Percentiles rank a stretch among this genome's conserved stretches.
phyloP scores from a whole-genome alignment of 2,329 filamentous ascomycete species.

The Beauveria sp. region DNA sequence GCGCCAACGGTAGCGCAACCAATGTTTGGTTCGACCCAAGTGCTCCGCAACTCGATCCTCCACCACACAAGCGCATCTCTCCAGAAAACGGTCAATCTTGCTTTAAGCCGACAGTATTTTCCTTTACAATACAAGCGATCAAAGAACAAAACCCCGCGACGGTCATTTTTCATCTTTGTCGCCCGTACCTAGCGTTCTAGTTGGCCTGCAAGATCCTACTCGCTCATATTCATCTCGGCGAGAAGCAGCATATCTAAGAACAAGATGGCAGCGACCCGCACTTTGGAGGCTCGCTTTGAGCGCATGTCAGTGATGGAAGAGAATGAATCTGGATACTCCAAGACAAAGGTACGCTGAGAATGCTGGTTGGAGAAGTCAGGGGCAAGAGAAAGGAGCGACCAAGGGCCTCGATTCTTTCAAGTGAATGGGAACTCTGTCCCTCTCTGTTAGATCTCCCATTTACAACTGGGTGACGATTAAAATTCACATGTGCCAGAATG shows the following conservation, averaged over 20 bases:
- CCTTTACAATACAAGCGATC: not conserved
- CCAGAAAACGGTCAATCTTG: not conserved
- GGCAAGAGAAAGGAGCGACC: not conserved
- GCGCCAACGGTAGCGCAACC: conserved; percentile 2
- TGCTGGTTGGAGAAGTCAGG: not conserved
- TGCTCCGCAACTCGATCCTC: conserved; percentile 4
- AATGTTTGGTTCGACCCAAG: not conserved
- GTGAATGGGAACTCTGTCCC: not conserved
- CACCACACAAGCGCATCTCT: not conserved
- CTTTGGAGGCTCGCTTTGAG: conserved; percentile 82
- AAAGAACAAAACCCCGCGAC: not conserved
- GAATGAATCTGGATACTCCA: conserved; percentile 63
- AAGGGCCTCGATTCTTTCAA: not conserved
- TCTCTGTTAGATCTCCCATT: not conserved
- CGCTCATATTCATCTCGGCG: not conserved
- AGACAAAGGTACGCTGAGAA: conserved; percentile 63
- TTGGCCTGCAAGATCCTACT: not conserved
- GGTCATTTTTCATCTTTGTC: not conserved
- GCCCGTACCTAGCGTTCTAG: not conserved
- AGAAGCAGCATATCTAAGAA: not conserved
- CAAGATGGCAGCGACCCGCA: conserved; percentile 52
- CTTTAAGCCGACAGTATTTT: not conserved
- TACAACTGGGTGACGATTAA: not conserved
- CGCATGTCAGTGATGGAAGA: conserved; percentile 84
- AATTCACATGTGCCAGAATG: not conserved